A percentile compares a stretch with the other conserved stretches of the same genome.
Evolutionary conservation across 2,329 filamentous ascomycete genomes (phyloP).

Genomic region (Ophiocordyceps camponoti-floridani): DNA sequence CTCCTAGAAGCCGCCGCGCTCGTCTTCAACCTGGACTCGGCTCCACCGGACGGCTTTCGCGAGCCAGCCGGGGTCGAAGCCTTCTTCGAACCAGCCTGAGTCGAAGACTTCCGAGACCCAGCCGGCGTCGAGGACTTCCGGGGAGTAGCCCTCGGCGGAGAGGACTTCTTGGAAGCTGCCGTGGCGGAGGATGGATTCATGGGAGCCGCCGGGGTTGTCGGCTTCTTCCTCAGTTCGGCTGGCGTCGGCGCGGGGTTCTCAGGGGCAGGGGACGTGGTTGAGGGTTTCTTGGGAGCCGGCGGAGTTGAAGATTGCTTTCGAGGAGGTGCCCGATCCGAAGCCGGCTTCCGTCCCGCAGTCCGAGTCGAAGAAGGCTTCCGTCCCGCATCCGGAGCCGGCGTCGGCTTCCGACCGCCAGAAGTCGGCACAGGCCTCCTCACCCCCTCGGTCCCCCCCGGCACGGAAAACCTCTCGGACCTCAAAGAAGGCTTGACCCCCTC

Average conservation of each 20-base stretch:
- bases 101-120: not conserved
- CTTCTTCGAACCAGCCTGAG: not conserved
- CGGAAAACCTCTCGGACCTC: not conserved
- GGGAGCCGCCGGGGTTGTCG: not conserved
- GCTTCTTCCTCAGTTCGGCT: not conserved
- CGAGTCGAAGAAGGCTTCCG: not conserved
- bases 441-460: no score
- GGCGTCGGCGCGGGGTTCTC: not conserved
- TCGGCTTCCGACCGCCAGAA: no score
- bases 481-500: not conserved
- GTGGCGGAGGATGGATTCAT: not conserved
- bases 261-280: no score
- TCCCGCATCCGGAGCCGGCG: no score
- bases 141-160: no score
- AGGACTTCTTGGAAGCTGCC: not conserved
- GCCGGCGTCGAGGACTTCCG: not conserved
- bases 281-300: not conserved
- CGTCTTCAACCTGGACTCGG: not conserved
- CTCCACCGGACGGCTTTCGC: no score
- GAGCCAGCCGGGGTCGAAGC: not conserved
- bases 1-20: not conserved
- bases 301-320: not conserved
- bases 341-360: not conserved
- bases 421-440: no score
- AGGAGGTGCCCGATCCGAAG: not conserved